A percentile compares a stretch with the other conserved stretches of the same genome.
Evolutionary conservation across 495 filamentous ascomycete species (phyloP).

Genomic region (Neurospora africana): DNA sequence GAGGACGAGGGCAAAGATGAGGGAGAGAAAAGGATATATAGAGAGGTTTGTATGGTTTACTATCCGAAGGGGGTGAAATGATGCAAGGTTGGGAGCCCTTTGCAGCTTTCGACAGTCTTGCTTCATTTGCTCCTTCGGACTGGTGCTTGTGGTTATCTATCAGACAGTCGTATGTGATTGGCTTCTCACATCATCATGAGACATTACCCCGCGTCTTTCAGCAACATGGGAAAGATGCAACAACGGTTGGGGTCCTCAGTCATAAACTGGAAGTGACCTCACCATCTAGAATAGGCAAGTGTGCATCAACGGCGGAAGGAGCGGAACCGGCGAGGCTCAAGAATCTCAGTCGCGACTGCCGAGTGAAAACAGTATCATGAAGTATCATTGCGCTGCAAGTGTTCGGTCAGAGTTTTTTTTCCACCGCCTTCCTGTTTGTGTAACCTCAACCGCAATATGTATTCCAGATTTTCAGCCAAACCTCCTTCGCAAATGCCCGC

Average conservation of each 20-base stretch:
- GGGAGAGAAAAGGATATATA: conserved; percentile 8
- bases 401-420: neutral
- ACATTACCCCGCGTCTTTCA: neutral
- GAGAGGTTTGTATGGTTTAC: conserved; percentile 25
- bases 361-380: neutral
- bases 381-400: neutral
- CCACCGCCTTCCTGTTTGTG: neutral
- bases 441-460: neutral
- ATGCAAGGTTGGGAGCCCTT: neutral
- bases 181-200: neutral
- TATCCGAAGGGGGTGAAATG: neutral
- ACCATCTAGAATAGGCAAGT: neutral
- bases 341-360: neutral
- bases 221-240: neutral
- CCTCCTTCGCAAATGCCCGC: neutral
- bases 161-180: neutral
- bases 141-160: neutral
- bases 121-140: neutral
- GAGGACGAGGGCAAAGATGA: neutral
- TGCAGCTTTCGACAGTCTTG: too few relatives aligned
- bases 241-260: neutral
- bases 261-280: neutral
- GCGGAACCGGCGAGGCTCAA: neutral
- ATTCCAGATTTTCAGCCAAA: neutral
- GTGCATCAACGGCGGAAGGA: neutral